Percentiles rank a stretch among this genome's conserved stretches.
Conservation (phyloP, 306 rosid genomes). For the Cucumis cinereus region DNA sequence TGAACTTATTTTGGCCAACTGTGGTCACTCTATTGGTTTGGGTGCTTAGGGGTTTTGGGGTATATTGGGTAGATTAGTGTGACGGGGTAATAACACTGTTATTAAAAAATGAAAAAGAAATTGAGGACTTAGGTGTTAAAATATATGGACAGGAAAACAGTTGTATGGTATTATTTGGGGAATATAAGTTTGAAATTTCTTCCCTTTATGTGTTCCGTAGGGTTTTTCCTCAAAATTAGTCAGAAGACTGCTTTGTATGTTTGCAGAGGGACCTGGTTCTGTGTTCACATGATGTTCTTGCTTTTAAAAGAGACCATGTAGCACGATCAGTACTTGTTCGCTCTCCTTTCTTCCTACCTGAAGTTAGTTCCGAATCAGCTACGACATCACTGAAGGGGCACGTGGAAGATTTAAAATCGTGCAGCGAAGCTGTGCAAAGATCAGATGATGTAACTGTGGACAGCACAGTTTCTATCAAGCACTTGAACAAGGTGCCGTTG, state of each 20-base stretch:
- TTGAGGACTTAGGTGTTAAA: neutral
- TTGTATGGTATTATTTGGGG: neutral
- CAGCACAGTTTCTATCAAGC: conserved; percentile 61
- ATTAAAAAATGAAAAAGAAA: neutral
- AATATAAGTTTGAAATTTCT: neutral
- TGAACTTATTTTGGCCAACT: neutral
- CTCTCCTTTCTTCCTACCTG: conserved; percentile 54
- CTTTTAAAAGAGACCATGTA: conserved; percentile 72
- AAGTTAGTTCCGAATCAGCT: conserved; percentile 93
- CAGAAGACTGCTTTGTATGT: conserved; percentile 5
- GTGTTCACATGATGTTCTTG: conserved; percentile 79
- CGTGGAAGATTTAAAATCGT: conserved; percentile 68
- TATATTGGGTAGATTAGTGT: neutral
- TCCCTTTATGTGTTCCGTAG: neutral
- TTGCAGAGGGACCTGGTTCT: conserved; percentile 86
- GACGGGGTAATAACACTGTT: neutral
- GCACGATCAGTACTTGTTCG: conserved; percentile 50
- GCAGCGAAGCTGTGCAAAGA: conserved; percentile 80
- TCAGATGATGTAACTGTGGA: conserved; percentile 91
- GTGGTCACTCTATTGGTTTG: neutral
- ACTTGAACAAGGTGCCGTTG: conserved; percentile 35
- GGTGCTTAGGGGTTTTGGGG: neutral
- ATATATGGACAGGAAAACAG: neutral
- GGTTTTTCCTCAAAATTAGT: neutral
- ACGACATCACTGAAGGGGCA: conserved; percentile 86